These are phyloP conservation scores for Pythium sukuiense DNA, from an alignment of 352 stramenopile species.

Conservation along the genomic window DNA sequence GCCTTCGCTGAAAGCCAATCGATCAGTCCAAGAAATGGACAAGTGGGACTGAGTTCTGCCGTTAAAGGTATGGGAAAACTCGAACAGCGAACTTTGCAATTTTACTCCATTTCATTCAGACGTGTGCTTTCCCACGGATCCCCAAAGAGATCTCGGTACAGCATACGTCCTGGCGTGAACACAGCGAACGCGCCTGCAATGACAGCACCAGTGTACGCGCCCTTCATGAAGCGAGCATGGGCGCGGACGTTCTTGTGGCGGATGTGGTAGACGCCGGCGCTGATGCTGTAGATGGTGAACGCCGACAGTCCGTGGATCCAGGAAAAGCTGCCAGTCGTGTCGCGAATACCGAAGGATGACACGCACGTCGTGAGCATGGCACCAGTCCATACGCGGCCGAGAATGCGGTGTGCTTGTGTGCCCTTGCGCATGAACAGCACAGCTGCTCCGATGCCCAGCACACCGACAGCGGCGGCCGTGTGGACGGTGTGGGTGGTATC, in stretches of 20 bases:
- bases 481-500: constrained; percentile 11
- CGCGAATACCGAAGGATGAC: constrained; percentile 15
- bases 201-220: constrained; percentile 5
- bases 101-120: too few species aligned
- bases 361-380: constrained; percentile 16
- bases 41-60: too few species aligned
- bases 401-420: constrained; percentile 1
- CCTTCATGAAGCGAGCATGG: constrained; percentile 12
- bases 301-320: constrained; percentile 17
- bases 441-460: constrained; percentile 8
- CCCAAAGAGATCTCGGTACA: not conserved
- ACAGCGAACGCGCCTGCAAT: constrained; percentile 10
- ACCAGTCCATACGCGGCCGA: constrained; percentile 17
- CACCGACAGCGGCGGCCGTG: constrained; percentile 6
- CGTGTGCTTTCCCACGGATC: not conserved
- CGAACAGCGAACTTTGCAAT: too few species aligned
- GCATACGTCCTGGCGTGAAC: constrained; percentile 3
- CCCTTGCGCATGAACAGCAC: constrained; percentile 12
- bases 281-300: constrained; percentile 11
- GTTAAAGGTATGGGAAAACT: too few species aligned
- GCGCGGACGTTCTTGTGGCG: not conserved
- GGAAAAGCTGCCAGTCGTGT: not conserved
- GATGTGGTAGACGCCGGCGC: constrained; percentile 15
- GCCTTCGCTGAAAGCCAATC: too few species aligned
- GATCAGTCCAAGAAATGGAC: too few species aligned